Conservation (phyloP, 305 asterid species). For the Ilex paraguariensis region DNA sequence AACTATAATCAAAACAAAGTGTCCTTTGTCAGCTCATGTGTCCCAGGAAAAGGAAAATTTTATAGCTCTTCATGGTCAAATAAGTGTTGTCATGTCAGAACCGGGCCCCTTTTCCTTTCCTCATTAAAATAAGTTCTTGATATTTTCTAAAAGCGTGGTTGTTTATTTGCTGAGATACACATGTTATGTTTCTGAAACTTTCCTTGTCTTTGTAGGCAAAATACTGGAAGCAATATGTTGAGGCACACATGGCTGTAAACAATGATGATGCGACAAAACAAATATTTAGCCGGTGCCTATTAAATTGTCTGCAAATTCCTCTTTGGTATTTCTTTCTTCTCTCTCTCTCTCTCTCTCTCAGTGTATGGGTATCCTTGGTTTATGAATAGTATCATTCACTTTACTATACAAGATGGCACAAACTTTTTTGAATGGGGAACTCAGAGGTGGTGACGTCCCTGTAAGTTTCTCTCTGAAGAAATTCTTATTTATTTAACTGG, state of each 20-base stretch:
- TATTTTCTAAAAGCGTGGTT: background rate
- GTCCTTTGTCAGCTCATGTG: too few species aligned
- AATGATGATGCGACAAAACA: slow-evolving; percentile 87
- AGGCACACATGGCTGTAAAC: slow-evolving; percentile 82
- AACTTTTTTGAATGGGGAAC: too few species aligned
- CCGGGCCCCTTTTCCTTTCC: too few species aligned
- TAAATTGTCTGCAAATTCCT: slow-evolving; percentile 84
- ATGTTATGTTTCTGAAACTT: background rate
- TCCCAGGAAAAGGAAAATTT: too few species aligned
- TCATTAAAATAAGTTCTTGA: too few species aligned
- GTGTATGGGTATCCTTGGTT: background rate
- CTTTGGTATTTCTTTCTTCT: slow-evolving; percentile 51
- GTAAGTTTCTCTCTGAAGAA: too few species aligned
- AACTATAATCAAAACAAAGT: too few species aligned
- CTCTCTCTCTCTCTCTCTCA: background rate
- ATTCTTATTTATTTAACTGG: too few species aligned
- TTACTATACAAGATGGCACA: too few species aligned
- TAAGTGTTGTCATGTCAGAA: background rate
- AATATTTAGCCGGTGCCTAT: slow-evolving; percentile 89
- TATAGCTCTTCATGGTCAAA: background rate
- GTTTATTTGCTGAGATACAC: slow-evolving; percentile 12
- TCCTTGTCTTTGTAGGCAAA: slow-evolving; percentile 51
- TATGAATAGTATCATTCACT: too few species aligned
- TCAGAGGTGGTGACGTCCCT: too few species aligned
- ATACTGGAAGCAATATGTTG: slow-evolving; percentile 94